Evolutionary conservation across 129 eudicot species (phyloP), one percentile per base, ranked within the genome.

Genomic region (Logfia minima): DNA sequence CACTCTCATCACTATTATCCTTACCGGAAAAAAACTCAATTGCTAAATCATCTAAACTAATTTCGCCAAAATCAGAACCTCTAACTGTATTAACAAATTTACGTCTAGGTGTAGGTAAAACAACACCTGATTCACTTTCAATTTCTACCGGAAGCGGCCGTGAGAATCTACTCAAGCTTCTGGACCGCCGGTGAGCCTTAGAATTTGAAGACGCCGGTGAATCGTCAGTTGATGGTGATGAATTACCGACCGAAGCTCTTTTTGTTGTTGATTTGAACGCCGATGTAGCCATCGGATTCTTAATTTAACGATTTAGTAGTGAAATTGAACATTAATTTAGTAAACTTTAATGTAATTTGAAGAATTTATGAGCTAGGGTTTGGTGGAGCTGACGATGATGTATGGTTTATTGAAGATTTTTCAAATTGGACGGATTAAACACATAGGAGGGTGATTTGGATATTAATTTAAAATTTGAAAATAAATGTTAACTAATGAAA

Each of bases 21-120:
- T 74, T 86, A 22, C 82, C 70, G 17, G 93, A 85, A 59, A 94
- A 94, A 39, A 91, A 83, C 83, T 94, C 97, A 5, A 91, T 81
- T 0, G 99, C 97, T 16, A 94, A 91, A 80, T 94, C 98, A 52
- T 93, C 98, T 1, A 93, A 87, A 81, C 97, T 90, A 11, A 93
- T 86, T 24, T 93, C 98, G 5, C 85, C 82, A 70, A 79, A 71
- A 24, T 67, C 88, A 24, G 96, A 84, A 16, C 99, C 99, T 76
- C 99, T 83, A 7, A 72, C 83, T 9, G 92, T 94, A 70, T 89
- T 94, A 39, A 94, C 97, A n/a, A 94, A 94, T 84, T 91, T 94
- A 5, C 96, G 92, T 59, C 87, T 60, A 2, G 90, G 84, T 70
- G 93, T 79, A 67, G 90, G 88, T 4, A 68, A 10, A 60, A 66